Percentiles rank a stretch among this genome's conserved stretches.
Evolutionary conservation across 225 moss, liverwort and hornwort species (phyloP).

Genomic region (Rhytidiadelphus loreus): DNA sequence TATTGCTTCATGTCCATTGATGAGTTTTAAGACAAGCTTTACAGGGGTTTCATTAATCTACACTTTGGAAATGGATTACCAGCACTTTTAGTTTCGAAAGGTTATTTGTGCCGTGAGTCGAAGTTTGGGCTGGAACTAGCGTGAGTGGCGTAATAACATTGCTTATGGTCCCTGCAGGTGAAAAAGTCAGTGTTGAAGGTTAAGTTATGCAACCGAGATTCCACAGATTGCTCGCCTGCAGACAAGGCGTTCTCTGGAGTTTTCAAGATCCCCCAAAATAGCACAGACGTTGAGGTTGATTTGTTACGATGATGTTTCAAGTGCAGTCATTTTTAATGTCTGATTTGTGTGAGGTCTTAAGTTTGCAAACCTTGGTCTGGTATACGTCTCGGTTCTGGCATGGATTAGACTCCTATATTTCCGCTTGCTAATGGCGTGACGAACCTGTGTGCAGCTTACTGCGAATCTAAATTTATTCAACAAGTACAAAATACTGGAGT

Average conservation of each 20-base stretch:
- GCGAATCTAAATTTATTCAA: conserved; percentile 36
- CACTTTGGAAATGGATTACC: not conserved
- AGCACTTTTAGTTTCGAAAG: not conserved
- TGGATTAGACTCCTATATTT: not conserved
- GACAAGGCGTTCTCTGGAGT: conserved; percentile 24
- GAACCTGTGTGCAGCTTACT: conserved; percentile 39
- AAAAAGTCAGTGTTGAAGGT: conserved; percentile 62
- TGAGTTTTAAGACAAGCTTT: not conserved
- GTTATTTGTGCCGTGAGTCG: not conserved
- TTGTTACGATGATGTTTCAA: not conserved
- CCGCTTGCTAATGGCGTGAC: not conserved
- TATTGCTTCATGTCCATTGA: not conserved
- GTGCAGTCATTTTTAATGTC: not conserved
- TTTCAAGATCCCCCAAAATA: conserved; percentile 51
- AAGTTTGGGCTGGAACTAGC: not conserved
- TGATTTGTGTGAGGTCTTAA: not conserved
- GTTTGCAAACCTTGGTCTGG: not conserved
- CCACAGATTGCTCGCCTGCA: conserved; percentile 30
- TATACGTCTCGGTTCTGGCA: not conserved
- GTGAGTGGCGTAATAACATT: not conserved
- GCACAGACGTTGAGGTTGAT: conserved; percentile 65
- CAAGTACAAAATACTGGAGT: conserved; percentile 63
- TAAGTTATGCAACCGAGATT: conserved; percentile 44
- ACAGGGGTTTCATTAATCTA: not conserved
- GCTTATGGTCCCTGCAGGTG: conserved; percentile 26